These are phyloP conservation scores for Coccomyxa sp. DNA, from an alignment of 139 green algal genomes.

Conservation along the genomic window DNA sequence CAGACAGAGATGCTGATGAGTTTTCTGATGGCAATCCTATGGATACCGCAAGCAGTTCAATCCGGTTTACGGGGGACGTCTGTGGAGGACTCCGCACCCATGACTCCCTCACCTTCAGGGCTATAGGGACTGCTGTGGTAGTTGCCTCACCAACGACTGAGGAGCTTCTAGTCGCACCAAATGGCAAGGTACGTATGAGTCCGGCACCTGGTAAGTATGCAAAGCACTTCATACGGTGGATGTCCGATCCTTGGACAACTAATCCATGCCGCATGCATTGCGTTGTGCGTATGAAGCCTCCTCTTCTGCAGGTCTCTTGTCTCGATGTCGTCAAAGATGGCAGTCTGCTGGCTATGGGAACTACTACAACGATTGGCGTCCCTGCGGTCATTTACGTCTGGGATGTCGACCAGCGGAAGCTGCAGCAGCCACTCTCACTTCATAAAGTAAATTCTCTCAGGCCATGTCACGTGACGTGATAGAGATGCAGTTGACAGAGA, in stretches of 20 bases:
- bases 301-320: constrained; percentile 68
- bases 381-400: constrained; percentile 84
- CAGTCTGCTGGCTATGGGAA: constrained; percentile 33
- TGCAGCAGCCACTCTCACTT: constrained; percentile 68
- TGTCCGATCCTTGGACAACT: too few relatives aligned
- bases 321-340: constrained; percentile 63
- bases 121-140: background rate
- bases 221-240: background rate
- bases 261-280: too few relatives aligned
- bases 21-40: too few relatives aligned
- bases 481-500: background rate
- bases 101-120: too few relatives aligned
- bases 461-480: background rate
- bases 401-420: constrained; percentile 58
- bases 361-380: constrained; percentile 83
- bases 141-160: background rate
- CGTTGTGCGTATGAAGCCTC: too few relatives aligned
- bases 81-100: too few relatives aligned
- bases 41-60: too few relatives aligned
- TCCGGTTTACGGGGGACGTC: too few relatives aligned
- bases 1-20: too few relatives aligned
- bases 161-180: too few relatives aligned
- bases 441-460: constrained; percentile 60
- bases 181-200: too few relatives aligned
- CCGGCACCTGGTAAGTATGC: background rate